Evolutionary conservation across 176 grass and related monocot genomes (phyloP), one percentile per base, ranked within the genome.

Genomic region (Bothriochloa decipiens): DNA sequence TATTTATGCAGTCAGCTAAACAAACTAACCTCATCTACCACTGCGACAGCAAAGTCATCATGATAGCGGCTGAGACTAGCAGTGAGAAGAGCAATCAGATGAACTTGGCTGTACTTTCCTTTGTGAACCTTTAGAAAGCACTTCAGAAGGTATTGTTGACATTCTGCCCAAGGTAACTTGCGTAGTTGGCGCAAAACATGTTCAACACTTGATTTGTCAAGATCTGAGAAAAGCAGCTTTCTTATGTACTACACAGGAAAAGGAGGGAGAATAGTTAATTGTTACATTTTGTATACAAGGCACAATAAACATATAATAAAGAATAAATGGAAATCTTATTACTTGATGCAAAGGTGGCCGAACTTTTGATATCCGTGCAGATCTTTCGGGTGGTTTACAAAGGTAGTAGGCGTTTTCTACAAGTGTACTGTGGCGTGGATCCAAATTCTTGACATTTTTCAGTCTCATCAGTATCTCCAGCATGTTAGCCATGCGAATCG

Each of bases 51-150:
- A 92, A 99, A 99, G 57, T 89, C 90, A 81, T 96, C 86, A 26
- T 99, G 93, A 89, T 99, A 91, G 29, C 88, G 90, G 88, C 86
- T 92, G 50, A 99, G 97, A 36, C 91, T 90, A 89, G 86, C 93
- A 76, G 97, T 92, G 69, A 99, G 97, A 70, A 96, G 81, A 79
- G 97, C 97, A 75, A 99, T 88, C 55, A 96, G 82, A 89, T 92
- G 91, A 60, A 99, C 94, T 79, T 99, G 97, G 76, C 97, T 96
- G 74, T 96, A 99, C 73, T 96, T 99, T 79, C 97, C 97, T 76
- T 92, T 99, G 91, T 99, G 97, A 85, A 99, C 91, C 88, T 99
- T 99, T 75, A 99, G 71, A 88, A 99, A 96, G 76, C 93, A 96
- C 87, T 99, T 99, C 57, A 99, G 53, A 68, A 99, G 87, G 83